Evolutionary conservation across 768 basidiomycete genomes (phyloP).

Genomic region (Rubroboletus satanas): DNA sequence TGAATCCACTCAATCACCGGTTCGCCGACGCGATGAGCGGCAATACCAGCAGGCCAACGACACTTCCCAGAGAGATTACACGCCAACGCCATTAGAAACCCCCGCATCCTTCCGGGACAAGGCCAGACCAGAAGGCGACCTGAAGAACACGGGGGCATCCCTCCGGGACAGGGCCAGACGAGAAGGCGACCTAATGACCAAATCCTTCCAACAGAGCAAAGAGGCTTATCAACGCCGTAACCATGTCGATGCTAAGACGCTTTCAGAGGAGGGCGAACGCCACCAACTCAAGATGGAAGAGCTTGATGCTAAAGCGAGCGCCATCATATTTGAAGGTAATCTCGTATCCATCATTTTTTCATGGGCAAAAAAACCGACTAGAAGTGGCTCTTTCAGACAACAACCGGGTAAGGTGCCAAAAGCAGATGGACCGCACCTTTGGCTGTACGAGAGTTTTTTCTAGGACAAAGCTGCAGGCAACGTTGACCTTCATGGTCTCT

Average conservation of each 20-base stretch:
- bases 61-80: not conserved
- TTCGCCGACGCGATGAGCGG: constrained; percentile 7
- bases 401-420: constrained; percentile 49
- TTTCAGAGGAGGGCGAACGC: constrained; percentile 74
- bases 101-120: constrained; percentile 67
- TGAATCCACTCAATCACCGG: not conserved
- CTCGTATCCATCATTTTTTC: constrained; percentile 9
- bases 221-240: constrained; percentile 70
- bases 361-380: not conserved
- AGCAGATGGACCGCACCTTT: not conserved
- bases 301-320: constrained; percentile 73
- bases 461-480: constrained; percentile 64
- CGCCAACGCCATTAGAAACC: constrained; percentile 18
- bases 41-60: constrained; percentile 2
- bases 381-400: constrained; percentile 48
- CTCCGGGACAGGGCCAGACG: constrained; percentile 71
- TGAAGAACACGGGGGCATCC: no score
- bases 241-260: constrained; percentile 71
- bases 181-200: constrained; percentile 74
- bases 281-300: constrained; percentile 73
- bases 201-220: constrained; percentile 61
- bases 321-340: constrained; percentile 73
- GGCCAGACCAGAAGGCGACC: constrained; percentile 75
- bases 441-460: constrained; percentile 1
- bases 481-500: constrained; percentile 88